Percentiles rank a stretch among this genome's conserved stretches.
phyloP scores from a whole-genome alignment of 208 protist genomes.

The Histomonas meleagridis region DNA sequence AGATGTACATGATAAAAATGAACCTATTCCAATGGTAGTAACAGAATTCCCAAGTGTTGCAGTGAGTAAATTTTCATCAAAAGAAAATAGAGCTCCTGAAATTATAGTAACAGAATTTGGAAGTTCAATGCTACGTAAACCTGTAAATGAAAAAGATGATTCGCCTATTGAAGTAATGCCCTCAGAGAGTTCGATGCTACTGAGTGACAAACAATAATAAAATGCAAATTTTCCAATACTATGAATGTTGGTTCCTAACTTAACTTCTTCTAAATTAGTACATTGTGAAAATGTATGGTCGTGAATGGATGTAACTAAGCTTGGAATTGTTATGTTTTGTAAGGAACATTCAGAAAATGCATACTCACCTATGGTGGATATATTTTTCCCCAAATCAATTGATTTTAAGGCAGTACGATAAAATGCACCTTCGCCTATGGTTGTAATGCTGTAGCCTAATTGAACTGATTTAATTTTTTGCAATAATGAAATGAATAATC shows the following conservation, averaged over 20 bases:
- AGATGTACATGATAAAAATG: not conserved
- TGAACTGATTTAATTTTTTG: no score
- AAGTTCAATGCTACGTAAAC: no score
- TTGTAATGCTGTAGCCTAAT: no score
- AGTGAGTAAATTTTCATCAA: not conserved
- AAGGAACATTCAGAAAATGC: no score
- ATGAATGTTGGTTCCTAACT: not conserved
- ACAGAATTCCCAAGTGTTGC: not conserved
- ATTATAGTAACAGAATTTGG: not conserved
- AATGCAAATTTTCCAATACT: not conserved
- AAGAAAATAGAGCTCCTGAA: not conserved
- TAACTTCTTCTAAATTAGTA: not conserved
- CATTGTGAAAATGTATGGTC: not conserved
- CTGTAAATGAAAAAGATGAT: not conserved
- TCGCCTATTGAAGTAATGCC: no score
- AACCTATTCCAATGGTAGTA: not conserved
- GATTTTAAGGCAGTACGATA: not conserved
- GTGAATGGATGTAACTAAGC: no score
- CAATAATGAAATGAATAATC: no score
- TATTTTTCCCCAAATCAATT: no score
- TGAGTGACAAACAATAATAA: not conserved
- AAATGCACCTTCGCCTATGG: not conserved
- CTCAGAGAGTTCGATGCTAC: no score
- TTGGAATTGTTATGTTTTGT: no score
- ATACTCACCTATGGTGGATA: no score